phyloP scores from a whole-genome alignment of 2,329 filamentous ascomycete species.

The Arthrobotrys iridis region DNA sequence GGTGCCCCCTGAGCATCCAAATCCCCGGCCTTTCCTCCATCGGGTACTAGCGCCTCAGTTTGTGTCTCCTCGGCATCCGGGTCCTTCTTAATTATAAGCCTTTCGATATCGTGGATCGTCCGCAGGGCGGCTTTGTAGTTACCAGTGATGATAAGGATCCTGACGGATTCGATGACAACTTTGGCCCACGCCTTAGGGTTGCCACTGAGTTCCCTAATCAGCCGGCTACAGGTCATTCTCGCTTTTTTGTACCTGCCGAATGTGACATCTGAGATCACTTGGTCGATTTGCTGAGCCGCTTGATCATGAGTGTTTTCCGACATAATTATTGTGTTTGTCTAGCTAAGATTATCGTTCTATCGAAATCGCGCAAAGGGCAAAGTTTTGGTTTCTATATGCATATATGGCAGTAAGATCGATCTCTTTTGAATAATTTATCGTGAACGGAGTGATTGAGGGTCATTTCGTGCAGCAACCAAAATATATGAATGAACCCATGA shows the following conservation, averaged over 20 bases:
- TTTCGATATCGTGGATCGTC: neutral
- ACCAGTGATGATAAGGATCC: neutral
- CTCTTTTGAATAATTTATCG: too few relatives aligned
- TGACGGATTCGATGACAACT: neutral
- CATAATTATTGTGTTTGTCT: too few relatives aligned
- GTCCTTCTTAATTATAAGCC: too few relatives aligned
- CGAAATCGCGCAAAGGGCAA: too few relatives aligned
- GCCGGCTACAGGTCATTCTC: neutral
- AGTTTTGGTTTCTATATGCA: too few relatives aligned
- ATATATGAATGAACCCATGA: too few relatives aligned
- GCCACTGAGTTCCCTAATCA: neutral
- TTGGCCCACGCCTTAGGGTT: neutral
- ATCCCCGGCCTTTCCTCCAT: neutral
- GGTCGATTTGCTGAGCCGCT: neutral
- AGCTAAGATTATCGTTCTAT: too few relatives aligned
- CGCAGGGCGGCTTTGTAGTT: neutral
- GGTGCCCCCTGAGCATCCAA: neutral
- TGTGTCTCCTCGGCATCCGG: neutral
- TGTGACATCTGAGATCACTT: neutral
- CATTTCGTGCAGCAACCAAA: too few relatives aligned
- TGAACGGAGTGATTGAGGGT: too few relatives aligned
- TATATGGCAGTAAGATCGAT: too few relatives aligned
- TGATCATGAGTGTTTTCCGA: neutral
- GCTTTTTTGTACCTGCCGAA: neutral
- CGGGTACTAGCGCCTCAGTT: neutral